These are phyloP conservation scores for Albophoma yamanashiensis DNA, from an alignment of 2,329 filamentous ascomycete genomes.

Conservation along the genomic window DNA sequence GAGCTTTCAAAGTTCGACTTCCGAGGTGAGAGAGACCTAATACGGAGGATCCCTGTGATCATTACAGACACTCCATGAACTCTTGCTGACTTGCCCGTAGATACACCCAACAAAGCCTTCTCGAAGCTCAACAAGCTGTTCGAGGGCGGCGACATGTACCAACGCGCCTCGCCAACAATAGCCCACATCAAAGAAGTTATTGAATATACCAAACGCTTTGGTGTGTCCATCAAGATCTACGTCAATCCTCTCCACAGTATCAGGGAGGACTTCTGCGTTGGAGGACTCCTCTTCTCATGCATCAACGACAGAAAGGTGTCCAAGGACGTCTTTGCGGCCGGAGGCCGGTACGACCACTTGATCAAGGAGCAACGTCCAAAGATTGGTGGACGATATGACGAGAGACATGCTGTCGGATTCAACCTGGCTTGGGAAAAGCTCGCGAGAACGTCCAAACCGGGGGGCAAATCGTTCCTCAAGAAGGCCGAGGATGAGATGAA, in stretches of 20 bases:
- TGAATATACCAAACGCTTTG: slow-evolving; percentile 65
- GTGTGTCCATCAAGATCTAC: slow-evolving; percentile 68
- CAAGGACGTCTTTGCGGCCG: slow-evolving; percentile 81
- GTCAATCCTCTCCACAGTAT: slow-evolving; percentile 77
- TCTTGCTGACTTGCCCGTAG: slow-evolving; percentile 19
- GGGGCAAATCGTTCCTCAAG: slow-evolving; percentile 53
- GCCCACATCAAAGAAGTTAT: slow-evolving; percentile 72
- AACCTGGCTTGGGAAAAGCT: slow-evolving; percentile 82
- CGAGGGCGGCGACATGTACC: slow-evolving; percentile 55
- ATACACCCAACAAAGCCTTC: slow-evolving; percentile 46
- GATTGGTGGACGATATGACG: slow-evolving; percentile 48
- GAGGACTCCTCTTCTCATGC: slow-evolving; percentile 83
- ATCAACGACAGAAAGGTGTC: slow-evolving; percentile 69
- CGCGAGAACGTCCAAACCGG: slow-evolving; percentile 50
- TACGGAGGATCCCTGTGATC: background rate
- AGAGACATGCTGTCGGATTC: slow-evolving; percentile 81
- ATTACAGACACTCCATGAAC: background rate
- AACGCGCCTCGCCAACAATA: slow-evolving; percentile 65
- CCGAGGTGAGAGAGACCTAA: slow-evolving; percentile 41
- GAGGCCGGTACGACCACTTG: slow-evolving; percentile 83
- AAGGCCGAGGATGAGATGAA: slow-evolving; percentile 54
- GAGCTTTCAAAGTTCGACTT: slow-evolving; percentile 90
- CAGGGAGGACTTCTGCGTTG: slow-evolving; percentile 83
- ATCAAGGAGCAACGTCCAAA: slow-evolving; percentile 75
- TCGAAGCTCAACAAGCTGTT: slow-evolving; percentile 48